These are phyloP conservation scores for Penicillium mononematosum DNA, from an alignment of 495 filamentous ascomycete genomes.

Conservation along the genomic window DNA sequence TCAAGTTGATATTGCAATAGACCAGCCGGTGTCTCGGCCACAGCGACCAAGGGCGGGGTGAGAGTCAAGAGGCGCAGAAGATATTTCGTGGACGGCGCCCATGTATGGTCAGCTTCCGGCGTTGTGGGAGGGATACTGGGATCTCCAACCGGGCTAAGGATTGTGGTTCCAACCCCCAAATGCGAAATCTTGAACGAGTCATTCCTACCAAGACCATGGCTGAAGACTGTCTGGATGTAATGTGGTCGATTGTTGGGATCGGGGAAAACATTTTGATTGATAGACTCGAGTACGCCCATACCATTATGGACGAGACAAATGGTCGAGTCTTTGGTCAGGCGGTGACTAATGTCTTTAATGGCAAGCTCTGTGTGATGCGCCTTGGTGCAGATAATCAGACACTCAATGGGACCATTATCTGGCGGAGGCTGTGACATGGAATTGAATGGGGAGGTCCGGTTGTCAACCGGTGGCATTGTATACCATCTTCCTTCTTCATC, in stretches of 20 bases:
- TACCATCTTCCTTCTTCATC: conserved; percentile 29
- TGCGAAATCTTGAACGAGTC: conserved; percentile 62
- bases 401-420: conserved; percentile 58
- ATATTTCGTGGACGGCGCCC: conserved; percentile 48
- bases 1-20: conserved; percentile 64
- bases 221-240: conserved; percentile 72
- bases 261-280: conserved; percentile 67
- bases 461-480: conserved; percentile 10
- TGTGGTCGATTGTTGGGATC: conserved; percentile 62
- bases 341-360: conserved; percentile 56
- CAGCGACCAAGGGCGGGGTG: conserved; percentile 48
- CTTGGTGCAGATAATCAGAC: conserved; percentile 73
- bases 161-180: conserved; percentile 59
- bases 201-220: conserved; percentile 58
- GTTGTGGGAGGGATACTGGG: conserved; percentile 9
- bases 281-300: conserved; percentile 72
- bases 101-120: conserved; percentile 27
- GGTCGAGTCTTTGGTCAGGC: conserved; percentile 70
- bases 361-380: conserved; percentile 55
- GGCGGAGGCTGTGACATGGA: conserved; percentile 4
- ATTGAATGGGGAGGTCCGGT: not conserved
- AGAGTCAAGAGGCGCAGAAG: conserved; percentile 51
- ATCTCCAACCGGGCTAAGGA: conserved; percentile 55
- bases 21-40: conserved; percentile 44
- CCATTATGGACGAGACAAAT: conserved; percentile 81